Percentiles rank a stretch among this genome's conserved stretches.
These are phyloP conservation scores for Galeopsis tetrahit DNA, from an alignment of 257 asterid species.

Conservation along the genomic window DNA sequence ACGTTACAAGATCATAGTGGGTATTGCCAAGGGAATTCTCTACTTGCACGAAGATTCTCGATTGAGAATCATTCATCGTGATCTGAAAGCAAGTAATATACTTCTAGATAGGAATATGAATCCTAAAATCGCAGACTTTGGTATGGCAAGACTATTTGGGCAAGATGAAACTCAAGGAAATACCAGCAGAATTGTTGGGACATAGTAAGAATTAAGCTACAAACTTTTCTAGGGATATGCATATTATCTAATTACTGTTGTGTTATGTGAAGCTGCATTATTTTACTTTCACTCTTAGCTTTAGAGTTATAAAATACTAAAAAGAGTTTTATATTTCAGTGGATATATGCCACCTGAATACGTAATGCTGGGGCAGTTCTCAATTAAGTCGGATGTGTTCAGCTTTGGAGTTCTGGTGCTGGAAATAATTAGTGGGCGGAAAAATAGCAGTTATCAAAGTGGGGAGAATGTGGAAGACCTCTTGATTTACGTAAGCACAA, in stretches of 20 bases:
- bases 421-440: conserved; percentile 50
- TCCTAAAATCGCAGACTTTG: conserved; percentile 39
- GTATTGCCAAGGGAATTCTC: conserved; percentile 26
- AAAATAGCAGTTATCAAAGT: conserved; percentile 14
- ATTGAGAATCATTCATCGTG: conserved; percentile 28
- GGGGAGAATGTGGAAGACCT: conserved; percentile 39
- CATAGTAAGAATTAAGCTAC: conserved; percentile 44
- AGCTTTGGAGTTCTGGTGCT: conserved; percentile 55
- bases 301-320: not conserved
- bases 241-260: not conserved
- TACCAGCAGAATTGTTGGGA: conserved; percentile 51
- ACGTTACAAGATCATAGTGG: conserved; percentile 31
- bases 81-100: conserved; percentile 28
- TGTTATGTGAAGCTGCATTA: conserved; percentile 42
- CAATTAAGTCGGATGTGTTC: conserved; percentile 55
- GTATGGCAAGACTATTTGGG: conserved; percentile 41
- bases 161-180: conserved; percentile 43
- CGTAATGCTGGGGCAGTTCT: conserved; percentile 41
- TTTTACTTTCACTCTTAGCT: not conserved
- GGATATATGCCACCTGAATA: conserved; percentile 62
- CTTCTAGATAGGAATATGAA: conserved; percentile 23
- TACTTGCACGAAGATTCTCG: conserved; percentile 33
- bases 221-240: not conserved
- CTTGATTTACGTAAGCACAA: conserved; percentile 42
- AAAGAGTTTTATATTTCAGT: conserved; percentile 26